phyloP scores from a whole-genome alignment of 805 yeast genomes.

The Yarrowia sp. region DNA sequence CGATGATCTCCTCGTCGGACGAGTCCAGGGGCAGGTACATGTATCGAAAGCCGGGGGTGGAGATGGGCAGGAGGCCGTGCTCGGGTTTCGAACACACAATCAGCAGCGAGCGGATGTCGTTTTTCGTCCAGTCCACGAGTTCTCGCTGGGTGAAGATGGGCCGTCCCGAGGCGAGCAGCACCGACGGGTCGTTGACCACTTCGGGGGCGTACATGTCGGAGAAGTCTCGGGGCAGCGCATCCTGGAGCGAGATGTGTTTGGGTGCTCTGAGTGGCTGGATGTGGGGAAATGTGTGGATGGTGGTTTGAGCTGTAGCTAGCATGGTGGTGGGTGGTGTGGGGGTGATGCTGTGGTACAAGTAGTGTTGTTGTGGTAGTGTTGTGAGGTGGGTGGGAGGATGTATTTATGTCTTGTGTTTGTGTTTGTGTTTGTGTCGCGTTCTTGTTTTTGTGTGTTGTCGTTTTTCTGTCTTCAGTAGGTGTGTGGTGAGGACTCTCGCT shows the following conservation, averaged over 20 bases:
- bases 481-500: neutral
- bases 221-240: slow-evolving; percentile 57
- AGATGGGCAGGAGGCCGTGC: slow-evolving; percentile 40
- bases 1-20: slow-evolving; percentile 57
- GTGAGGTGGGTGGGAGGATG: neutral
- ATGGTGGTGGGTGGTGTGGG: neutral
- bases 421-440: neutral
- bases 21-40: slow-evolving; percentile 61
- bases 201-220: slow-evolving; percentile 67
- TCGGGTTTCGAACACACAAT: slow-evolving; percentile 54
- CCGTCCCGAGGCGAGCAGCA: slow-evolving; percentile 52
- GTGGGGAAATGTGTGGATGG: slow-evolving; percentile 27
- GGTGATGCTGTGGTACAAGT: neutral
- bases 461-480: neutral
- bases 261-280: slow-evolving; percentile 11
- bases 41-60: slow-evolving; percentile 53
- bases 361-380: neutral
- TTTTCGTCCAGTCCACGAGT: slow-evolving; percentile 72
- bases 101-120: slow-evolving; percentile 70
- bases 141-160: slow-evolving; percentile 69
- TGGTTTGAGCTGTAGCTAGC: slow-evolving; percentile 18
- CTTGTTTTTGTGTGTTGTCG: neutral
- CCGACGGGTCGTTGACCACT: slow-evolving; percentile 54
- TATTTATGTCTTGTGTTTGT: neutral
- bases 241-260: slow-evolving; percentile 21